Conservation (phyloP, 2,329 filamentous ascomycete species). For the Spiromastix sp. region DNA sequence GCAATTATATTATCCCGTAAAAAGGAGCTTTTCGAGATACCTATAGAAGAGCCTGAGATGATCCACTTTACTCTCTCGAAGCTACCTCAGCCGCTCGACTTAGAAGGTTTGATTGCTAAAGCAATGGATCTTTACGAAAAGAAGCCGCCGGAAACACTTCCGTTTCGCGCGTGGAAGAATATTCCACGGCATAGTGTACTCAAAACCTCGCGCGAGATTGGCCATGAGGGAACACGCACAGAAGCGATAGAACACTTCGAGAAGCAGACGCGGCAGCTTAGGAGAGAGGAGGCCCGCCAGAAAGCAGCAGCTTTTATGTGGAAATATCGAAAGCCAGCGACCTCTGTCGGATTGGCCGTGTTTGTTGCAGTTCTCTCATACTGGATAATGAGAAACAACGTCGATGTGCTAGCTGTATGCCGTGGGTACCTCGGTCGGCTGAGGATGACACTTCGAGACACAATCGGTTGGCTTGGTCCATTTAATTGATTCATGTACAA, state of each 20-base stretch:
- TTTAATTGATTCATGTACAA: too few relatives aligned
- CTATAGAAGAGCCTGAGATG: conserved; percentile 78
- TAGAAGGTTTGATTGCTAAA: conserved; percentile 64
- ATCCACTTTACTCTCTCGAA: conserved; percentile 81
- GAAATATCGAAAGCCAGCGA: conserved; percentile 55
- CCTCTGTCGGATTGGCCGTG: conserved; percentile 53
- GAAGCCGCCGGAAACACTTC: conserved; percentile 63
- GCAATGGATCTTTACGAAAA: conserved; percentile 53
- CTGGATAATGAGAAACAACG: conserved; percentile 46
- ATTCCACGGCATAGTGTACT: conserved; percentile 72
- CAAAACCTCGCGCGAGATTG: conserved; percentile 60
- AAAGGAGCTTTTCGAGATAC: conserved; percentile 76
- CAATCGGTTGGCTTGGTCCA: too few relatives aligned
- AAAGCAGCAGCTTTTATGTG: conserved; percentile 44
- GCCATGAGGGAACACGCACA: conserved; percentile 47
- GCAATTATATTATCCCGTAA: conserved; percentile 74
- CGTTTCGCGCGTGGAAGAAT: conserved; percentile 52
- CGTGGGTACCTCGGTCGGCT: conserved; percentile 17
- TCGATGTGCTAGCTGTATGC: conserved; percentile 24
- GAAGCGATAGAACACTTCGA: conserved; percentile 61
- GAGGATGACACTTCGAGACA: conserved; percentile 17
- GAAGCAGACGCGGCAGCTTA: conserved; percentile 62
- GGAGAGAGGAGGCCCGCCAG: conserved; percentile 50
- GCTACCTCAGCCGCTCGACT: conserved; percentile 66
- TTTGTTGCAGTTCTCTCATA: conserved; percentile 58